Conservation (phyloP, 163 green algal species). For the Coccomyxa subellipsoidea region DNA sequence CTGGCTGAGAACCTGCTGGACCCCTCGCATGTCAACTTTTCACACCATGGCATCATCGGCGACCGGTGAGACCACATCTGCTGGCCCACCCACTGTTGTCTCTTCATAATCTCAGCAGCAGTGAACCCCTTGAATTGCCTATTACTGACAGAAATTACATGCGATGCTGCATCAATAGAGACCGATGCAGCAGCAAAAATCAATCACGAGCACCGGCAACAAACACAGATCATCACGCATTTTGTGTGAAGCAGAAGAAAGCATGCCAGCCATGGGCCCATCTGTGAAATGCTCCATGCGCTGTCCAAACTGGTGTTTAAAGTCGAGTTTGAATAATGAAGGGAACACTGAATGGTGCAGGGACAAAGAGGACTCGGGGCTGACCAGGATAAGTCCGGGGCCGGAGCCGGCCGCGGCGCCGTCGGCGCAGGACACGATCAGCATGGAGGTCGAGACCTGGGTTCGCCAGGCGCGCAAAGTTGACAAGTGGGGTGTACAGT, state of each 20-base stretch:
- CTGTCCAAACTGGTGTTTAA: no score
- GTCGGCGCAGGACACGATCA: background rate
- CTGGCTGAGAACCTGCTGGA: conserved; percentile 61
- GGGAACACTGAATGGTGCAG: no score
- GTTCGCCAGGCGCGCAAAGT: background rate
- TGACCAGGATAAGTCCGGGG: background rate
- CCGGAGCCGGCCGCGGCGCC: background rate
- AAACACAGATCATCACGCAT: no score
- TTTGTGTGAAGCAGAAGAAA: background rate
- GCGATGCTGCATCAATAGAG: background rate
- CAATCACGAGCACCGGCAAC: no score
- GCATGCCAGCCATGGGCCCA: background rate
- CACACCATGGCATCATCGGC: conserved; percentile 39
- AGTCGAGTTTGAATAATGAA: no score
- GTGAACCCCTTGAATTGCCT: background rate
- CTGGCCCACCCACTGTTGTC: background rate
- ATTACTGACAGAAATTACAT: background rate
- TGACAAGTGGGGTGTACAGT: background rate
- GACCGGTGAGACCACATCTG: background rate
- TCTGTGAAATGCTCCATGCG: background rate
- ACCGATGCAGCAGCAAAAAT: background rate
- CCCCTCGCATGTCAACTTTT: conserved; percentile 46
- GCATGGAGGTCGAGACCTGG: background rate
- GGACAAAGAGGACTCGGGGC: background rate
- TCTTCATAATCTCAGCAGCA: background rate